Base-by-base conservation (phyloP, 2,329 filamentous ascomycete species). In the Alternaria solani region DNA sequence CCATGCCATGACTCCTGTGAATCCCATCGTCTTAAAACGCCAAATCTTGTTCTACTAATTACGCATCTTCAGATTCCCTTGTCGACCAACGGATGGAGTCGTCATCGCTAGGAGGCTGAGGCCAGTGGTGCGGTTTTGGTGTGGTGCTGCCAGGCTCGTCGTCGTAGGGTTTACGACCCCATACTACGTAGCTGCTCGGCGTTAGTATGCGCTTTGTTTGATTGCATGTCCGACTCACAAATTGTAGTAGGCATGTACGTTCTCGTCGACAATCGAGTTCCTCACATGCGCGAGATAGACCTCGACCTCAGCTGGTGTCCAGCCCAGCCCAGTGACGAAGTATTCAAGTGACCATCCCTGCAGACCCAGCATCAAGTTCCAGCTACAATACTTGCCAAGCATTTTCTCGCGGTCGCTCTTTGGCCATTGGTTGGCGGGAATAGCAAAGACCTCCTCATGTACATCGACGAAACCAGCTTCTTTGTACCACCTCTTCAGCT, bases 401-500 rank as follows among this genome's bases (percentile, higher is more conserved):
- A 80, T 70, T 57, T 81, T 84, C 36, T 82, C 68, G 14, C 79
- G 77, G 9, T 79, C 76, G 56, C 86, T 83, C 48, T 75, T 77
- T 0, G 83, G 81, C 85, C 85, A 87, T 3, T 79, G 73, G 51
- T 85, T 85, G 30, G 82, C 77, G 0, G 85, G 84, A 7, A 88
- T 79, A 72, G 86, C 87, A 64, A 80, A 81, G 14, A 84, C 70
- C 34, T 81, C 79, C 63, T 86, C 82, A 47, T 84, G 78, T 11
- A 89, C 81, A 55, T 89, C 84, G 3, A 84, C 80, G 58, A 87
- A 89, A 0, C 87, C 87, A 1, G 85, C 82, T 28, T 84, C 81
- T 69, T 82, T 79, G 75, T 88, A 85, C 79, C 82, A 86, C 4
- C 72, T 78, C 59, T 85, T 84, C 34, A 87, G 71, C 43, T 84